These are phyloP conservation scores for Aspergillus pseudoterreus DNA, from an alignment of 2,329 filamentous ascomycete genomes.

Conservation along the genomic window DNA sequence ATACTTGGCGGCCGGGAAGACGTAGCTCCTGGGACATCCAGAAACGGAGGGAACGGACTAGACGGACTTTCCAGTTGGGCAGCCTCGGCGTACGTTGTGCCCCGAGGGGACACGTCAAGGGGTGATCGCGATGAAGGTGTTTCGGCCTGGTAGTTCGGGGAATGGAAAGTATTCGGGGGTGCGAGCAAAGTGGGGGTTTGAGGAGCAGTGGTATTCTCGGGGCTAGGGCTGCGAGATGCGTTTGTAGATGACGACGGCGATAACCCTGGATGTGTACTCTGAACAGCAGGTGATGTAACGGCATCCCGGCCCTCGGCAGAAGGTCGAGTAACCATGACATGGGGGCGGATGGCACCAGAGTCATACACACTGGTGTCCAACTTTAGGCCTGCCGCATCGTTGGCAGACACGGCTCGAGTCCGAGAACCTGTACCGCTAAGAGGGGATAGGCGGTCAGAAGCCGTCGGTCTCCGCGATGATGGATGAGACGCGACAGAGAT, in stretches of 20 bases:
- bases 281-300: slow-evolving; percentile 13
- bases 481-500: slow-evolving; percentile 49
- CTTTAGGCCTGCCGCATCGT: slow-evolving; percentile 49
- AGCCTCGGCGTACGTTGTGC: slow-evolving; percentile 14
- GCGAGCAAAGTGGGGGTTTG: slow-evolving; percentile 41
- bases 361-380: slow-evolving; percentile 40
- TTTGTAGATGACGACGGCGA: slow-evolving; percentile 33
- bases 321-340: slow-evolving; percentile 40
- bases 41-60: slow-evolving; percentile 66
- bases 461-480: slow-evolving; percentile 22
- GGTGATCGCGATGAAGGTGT: slow-evolving; percentile 21
- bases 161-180: slow-evolving; percentile 37
- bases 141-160: slow-evolving; percentile 33
- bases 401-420: slow-evolving; percentile 57
- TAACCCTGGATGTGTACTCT: slow-evolving; percentile 21
- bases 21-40: slow-evolving; percentile 52
- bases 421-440: slow-evolving; percentile 25
- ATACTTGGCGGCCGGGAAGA: slow-evolving; percentile 54
- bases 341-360: slow-evolving; percentile 17
- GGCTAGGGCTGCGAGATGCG: slow-evolving; percentile 32
- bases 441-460: slow-evolving; percentile 23
- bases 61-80: slow-evolving; percentile 36
- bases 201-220: slow-evolving; percentile 20
- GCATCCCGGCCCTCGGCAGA: slow-evolving; percentile 24
- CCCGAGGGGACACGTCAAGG: slow-evolving; percentile 28